Evolutionary conservation across 179 eudicot genomes (phyloP).

Genomic region (Dionaea muscipula): DNA sequence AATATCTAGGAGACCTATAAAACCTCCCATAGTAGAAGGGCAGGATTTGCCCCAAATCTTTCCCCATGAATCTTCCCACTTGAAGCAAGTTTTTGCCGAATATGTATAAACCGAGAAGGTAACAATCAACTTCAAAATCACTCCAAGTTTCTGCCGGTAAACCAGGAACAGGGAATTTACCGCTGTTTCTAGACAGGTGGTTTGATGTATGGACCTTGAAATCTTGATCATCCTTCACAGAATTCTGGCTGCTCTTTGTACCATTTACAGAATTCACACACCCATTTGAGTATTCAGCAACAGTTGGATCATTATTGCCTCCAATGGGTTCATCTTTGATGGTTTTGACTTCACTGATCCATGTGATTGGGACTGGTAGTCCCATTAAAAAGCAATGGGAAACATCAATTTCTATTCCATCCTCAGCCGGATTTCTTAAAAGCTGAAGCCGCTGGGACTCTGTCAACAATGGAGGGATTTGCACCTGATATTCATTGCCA

Average conservation of each 20-base stretch:
- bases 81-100: slow-evolving; percentile 55
- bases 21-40: slow-evolving; percentile 48
- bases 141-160: slow-evolving; percentile 36
- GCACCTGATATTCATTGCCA: slow-evolving; percentile 55
- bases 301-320: background rate
- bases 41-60: slow-evolving; percentile 41
- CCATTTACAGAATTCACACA: background rate
- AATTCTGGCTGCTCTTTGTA: background rate
- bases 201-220: background rate
- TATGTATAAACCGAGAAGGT: slow-evolving; percentile 52
- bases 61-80: slow-evolving; percentile 44
- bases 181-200: slow-evolving; percentile 6
- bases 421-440: slow-evolving; percentile 25
- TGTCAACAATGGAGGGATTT: slow-evolving; percentile 39
- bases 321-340: slow-evolving; percentile 14
- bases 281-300: slow-evolving; percentile 1
- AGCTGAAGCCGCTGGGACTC: slow-evolving; percentile 22
- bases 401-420: slow-evolving; percentile 11
- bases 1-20: slow-evolving; percentile 34
- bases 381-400: slow-evolving; percentile 33
- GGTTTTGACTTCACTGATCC: slow-evolving; percentile 23
- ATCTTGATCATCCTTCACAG: background rate
- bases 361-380: slow-evolving; percentile 44
- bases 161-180: slow-evolving; percentile 30
- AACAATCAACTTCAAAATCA: slow-evolving; percentile 46